Base-by-base conservation (phyloP, 768 basidiomycete genomes). In the Panellus pusillus region DNA sequence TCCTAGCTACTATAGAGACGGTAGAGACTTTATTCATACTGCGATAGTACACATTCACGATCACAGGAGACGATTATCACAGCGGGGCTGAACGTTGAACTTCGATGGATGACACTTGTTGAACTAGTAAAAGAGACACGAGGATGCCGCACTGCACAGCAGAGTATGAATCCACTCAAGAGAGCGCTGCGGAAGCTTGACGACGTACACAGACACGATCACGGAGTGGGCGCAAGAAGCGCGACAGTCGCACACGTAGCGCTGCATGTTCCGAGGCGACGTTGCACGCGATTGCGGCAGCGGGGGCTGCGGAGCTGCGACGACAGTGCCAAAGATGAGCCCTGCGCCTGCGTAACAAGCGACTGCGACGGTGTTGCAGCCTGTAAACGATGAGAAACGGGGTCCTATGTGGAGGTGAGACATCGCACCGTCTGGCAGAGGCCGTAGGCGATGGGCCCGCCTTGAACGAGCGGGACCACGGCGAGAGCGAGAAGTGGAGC, bases 301-400 rank as follows among this genome's bases (percentile, higher is more conserved):
- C 64, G 7, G 75, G 73, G 2, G 70, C 66, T 2, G 62, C 66
- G 6, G 70, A 6, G 69, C 71, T 3, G 73, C 74, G 32, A 72
- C 58, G 42, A 75, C 66, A 3, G 72, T 74, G 9, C 76, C 75
- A 48, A 77, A 77, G 0, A 65, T 67, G 43, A 66, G 52, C 0
- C 74, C 75, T 0, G 75, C 75, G 3, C 58, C 73, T 7, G 71
- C 71, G 40, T 77, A 77, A 59, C 75, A 77, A 4, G 75, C 73
- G 12, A 74, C 74, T 2, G 65, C 72, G 15, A 74, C 44, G 36
- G 62, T 55, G 51, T 74, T 75, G 53, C 76, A 72, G 7, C 69
- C 70, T 72, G 24, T 8, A 8, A 12, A 12, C 8, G 45, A 37
- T 42, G 40, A 47, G 39, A 31, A 32, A 29, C 32, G 15, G 3